Percentiles rank a stretch among this genome's conserved stretches.
These are phyloP conservation scores for Myxozyma vanderwaltii DNA, from an alignment of 805 yeast species.

Conservation along the genomic window DNA sequence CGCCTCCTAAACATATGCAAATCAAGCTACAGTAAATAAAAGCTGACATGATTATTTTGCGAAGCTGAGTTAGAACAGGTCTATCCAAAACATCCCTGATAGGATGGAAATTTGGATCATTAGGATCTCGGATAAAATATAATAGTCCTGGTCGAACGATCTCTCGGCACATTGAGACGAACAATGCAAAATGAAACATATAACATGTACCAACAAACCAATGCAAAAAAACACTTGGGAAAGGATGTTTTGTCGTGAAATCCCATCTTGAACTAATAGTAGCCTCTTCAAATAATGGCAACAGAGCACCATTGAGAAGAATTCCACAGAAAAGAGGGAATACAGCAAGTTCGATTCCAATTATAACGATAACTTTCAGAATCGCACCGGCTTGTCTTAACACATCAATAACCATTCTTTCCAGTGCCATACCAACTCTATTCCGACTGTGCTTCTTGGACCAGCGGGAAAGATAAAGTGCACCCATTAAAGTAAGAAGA, in stretches of 20 bases:
- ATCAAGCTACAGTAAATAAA: constrained; percentile 75
- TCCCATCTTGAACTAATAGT: constrained; percentile 13
- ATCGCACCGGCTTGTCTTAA: constrained; percentile 48
- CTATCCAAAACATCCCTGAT: constrained; percentile 84
- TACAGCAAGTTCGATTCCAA: constrained; percentile 74
- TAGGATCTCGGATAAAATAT: constrained; percentile 90
- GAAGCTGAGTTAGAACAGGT: constrained; percentile 70
- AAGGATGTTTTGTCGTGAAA: constrained; percentile 33
- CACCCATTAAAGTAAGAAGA: constrained; percentile 20
- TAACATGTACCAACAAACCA: constrained; percentile 82
- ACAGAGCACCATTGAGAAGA: constrained; percentile 66
- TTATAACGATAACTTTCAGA: constrained; percentile 71
- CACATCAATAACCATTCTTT: constrained; percentile 20
- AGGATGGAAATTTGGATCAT: constrained; percentile 85
- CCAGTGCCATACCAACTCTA: constrained; percentile 17
- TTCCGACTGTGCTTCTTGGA: not conserved
- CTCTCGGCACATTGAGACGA: constrained; percentile 78
- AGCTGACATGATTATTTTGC: constrained; percentile 71
- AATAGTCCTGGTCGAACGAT: constrained; percentile 86
- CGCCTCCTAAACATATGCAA: constrained; percentile 69
- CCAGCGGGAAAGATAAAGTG: constrained; percentile 21
- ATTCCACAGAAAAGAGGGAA: constrained; percentile 89
- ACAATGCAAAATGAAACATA: constrained; percentile 85
- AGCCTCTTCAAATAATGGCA: constrained; percentile 53
- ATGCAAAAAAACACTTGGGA: constrained; percentile 41